Base-by-base conservation (phyloP, 2,329 filamentous ascomycete species). In the Cadophora sp. region DNA sequence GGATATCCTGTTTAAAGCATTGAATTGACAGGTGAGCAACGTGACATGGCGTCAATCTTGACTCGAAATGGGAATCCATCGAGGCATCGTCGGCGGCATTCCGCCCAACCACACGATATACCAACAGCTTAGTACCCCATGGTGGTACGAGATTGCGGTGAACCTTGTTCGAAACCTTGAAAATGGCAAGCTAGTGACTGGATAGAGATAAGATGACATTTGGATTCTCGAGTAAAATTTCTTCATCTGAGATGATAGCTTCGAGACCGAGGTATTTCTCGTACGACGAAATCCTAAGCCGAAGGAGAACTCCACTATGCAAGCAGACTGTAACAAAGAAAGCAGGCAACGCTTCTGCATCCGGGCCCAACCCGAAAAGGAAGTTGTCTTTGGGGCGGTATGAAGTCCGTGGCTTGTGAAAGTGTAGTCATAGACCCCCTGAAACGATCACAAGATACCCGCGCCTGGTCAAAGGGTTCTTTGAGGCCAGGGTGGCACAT, bases 1-100 rank as follows among this genome's bases (percentile, higher is more conserved):
- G 56, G 51, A 55, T 55, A 55, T 31, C 56, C 22, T 59, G 56
- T 40, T 40, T 5, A 19, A 26, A 43, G 34, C 56, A 37, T 43
- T 24, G 55, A 37, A 59, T 3, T 58, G 34, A 59, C 56, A 59
- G 37, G 56, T 59, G 56, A 59, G 56, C n/a, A 43, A 59, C 22
- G 56, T 58, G 55, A 37, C 29, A 59, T 26, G 34, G n/a, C 34
- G 56, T 14, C 11, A 59, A 40, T 40, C 34, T 59, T 59, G 56
- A 59, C 56, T 59, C 56, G 16, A 59, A 26, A 2, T 1, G 22
- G 55, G 34, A 11, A 11, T 37, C 4, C 34, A 43, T 40, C 12
- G 9, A 26, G 22, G 31, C 34, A 43, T 40, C n/a, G 34, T 11
- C 56, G 56, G n/a, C 34, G 56, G n/a, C 34, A 40, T 59, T 59